These are phyloP conservation scores for Hypoxylon rubiginosum DNA, from an alignment of 2,329 filamentous ascomycete species.

Conservation along the genomic window DNA sequence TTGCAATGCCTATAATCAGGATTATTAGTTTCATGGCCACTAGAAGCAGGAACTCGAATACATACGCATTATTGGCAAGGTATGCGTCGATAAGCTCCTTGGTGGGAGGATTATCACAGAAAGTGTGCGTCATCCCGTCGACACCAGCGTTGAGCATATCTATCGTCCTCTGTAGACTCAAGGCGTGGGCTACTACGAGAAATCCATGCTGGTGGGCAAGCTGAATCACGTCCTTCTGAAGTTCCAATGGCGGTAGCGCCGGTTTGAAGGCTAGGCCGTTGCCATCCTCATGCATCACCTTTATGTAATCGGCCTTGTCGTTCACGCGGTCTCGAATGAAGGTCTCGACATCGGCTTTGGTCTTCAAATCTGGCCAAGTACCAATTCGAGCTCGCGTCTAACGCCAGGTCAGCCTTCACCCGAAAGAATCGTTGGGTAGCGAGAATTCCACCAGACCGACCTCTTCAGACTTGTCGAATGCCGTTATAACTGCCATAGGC, in stretches of 20 bases:
- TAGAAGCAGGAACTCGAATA: not conserved
- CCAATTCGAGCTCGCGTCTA: conserved; percentile 50
- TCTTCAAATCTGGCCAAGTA: conserved; percentile 59
- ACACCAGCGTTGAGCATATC: conserved; percentile 48
- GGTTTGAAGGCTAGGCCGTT: conserved; percentile 55
- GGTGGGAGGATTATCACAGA: conserved; percentile 48
- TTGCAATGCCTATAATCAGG: conserved; percentile 35
- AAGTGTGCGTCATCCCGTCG: conserved; percentile 52
- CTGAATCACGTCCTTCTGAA: conserved; percentile 61
- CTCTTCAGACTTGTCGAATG: conserved; percentile 28
- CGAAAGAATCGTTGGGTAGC: not conserved
- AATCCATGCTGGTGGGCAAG: conserved; percentile 50
- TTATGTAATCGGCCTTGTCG: conserved; percentile 62
- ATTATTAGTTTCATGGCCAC: not conserved
- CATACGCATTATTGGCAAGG: conserved; percentile 38
- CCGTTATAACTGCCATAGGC: conserved; percentile 52
- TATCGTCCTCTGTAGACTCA: conserved; percentile 46
- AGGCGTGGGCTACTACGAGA: conserved; percentile 48
- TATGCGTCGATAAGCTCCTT: conserved; percentile 44
- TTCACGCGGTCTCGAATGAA: conserved; percentile 57
- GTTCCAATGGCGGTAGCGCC: conserved; percentile 56
- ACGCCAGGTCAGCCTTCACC: not conserved
- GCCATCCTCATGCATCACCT: conserved; percentile 65
- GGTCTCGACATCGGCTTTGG: conserved; percentile 55
- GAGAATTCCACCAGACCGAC: conserved; percentile 19